phyloP scores from a whole-genome alignment of 495 filamentous ascomycete species.

The Hamigera avellanea region DNA sequence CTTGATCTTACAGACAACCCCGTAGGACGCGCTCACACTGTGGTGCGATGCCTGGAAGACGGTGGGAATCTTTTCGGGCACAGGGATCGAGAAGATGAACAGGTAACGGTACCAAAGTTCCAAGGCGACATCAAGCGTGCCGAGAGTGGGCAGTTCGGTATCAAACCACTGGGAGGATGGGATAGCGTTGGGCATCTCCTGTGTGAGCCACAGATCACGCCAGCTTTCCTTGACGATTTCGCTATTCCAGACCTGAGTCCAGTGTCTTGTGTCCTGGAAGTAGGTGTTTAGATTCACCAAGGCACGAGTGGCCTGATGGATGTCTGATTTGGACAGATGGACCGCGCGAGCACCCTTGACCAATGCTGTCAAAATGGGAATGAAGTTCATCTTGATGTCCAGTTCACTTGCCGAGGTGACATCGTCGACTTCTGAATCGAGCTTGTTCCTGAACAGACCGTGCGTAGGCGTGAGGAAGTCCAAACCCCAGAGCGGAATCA shows the following conservation, averaged over 20 bases:
- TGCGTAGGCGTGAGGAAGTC: constrained; percentile 53
- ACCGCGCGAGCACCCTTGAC: constrained; percentile 47
- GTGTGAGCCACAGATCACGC: constrained; percentile 49
- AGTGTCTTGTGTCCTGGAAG: constrained; percentile 48
- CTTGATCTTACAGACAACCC: constrained; percentile 55
- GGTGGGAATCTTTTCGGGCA: constrained; percentile 50
- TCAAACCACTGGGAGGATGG: constrained; percentile 43
- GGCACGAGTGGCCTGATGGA: constrained; percentile 44
- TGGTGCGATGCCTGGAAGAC: constrained; percentile 60
- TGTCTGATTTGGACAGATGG: constrained; percentile 35
- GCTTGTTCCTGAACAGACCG: constrained; percentile 49
- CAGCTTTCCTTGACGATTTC: constrained; percentile 47
- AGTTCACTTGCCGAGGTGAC: constrained; percentile 38
- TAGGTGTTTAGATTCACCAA: constrained; percentile 51
- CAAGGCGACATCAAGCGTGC: constrained; percentile 42
- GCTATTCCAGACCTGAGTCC: constrained; percentile 53
- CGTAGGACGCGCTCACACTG: constrained; percentile 51
- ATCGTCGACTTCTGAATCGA: constrained; percentile 50
- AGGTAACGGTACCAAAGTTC: constrained; percentile 55
- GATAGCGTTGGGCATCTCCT: constrained; percentile 41
- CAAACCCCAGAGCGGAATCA: constrained; percentile 56
- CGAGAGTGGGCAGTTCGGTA: constrained; percentile 46
- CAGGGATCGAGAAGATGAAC: constrained; percentile 58
- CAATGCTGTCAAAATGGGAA: constrained; percentile 47
- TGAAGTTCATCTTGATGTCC: constrained; percentile 50